Evolutionary conservation across 2,329 filamentous ascomycete genomes (phyloP).

Genomic region (Ophiostoma australiae): DNA sequence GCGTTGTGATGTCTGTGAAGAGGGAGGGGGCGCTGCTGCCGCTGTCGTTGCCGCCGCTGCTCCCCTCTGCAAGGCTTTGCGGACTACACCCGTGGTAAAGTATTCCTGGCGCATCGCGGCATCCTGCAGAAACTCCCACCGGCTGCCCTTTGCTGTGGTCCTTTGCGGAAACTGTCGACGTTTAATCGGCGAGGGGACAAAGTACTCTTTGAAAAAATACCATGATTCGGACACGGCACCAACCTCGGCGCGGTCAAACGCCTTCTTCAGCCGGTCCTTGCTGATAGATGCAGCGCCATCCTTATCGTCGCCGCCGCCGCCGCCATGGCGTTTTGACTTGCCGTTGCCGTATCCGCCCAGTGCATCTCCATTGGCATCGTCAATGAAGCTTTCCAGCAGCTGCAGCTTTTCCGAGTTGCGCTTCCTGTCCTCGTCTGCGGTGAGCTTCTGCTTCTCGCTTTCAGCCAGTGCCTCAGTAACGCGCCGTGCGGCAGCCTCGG

Average conservation of each 20-base stretch:
- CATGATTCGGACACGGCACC: conserved; percentile 38
- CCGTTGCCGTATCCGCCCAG: not conserved
- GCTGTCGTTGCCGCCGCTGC: not conserved
- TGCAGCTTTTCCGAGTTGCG: conserved; percentile 25
- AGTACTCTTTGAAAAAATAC: conserved; percentile 47
- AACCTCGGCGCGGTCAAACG: conserved; percentile 48
- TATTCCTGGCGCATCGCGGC: conserved; percentile 51
- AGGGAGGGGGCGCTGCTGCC: not conserved
- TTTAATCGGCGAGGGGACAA: conserved; percentile 26
- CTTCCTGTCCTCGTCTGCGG: conserved; percentile 15
- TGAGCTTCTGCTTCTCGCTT: conserved; percentile 20
- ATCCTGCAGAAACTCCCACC: conserved; percentile 48
- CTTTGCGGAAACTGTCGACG: conserved; percentile 38
- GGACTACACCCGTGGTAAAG: conserved; percentile 58
- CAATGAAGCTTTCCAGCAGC: conserved; percentile 33
- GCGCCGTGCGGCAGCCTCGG: conserved; percentile 50
- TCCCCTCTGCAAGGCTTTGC: conserved; percentile 42
- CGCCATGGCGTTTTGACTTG: conserved; percentile 31
- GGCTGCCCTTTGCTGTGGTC: conserved; percentile 33
- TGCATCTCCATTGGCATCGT: not conserved
- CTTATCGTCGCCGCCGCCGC: not conserved
- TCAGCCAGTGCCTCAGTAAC: conserved; percentile 38
- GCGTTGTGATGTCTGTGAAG: not conserved
- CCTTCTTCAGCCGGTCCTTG: conserved; percentile 42
- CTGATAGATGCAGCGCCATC: conserved; percentile 21